Evolutionary conservation across 108 stramenopile genomes (phyloP).

Genomic region (Schizochytrium sp.): DNA sequence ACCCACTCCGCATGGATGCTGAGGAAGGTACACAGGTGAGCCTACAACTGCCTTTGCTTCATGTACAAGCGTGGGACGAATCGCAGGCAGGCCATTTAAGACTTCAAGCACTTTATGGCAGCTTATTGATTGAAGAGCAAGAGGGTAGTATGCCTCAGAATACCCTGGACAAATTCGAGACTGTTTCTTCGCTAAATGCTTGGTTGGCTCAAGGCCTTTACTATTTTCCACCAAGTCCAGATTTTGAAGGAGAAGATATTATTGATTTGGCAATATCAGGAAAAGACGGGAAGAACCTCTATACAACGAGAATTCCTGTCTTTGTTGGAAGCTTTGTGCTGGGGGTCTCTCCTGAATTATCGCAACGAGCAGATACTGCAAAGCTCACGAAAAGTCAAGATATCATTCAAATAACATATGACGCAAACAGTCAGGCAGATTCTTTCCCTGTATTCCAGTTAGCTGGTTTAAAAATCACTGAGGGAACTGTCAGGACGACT

Average conservation of each 20-base stretch:
- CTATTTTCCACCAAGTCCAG: not conserved
- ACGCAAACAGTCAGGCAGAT: not conserved
- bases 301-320: not conserved
- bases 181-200: not conserved
- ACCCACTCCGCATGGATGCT: not conserved
- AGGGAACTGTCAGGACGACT: not conserved
- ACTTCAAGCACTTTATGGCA: not conserved
- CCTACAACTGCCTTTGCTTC: not conserved
- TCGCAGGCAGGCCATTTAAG: not conserved
- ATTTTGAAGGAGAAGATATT: not conserved
- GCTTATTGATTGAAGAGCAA: not conserved
- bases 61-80: not conserved
- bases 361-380: not conserved
- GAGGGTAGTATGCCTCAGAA: not conserved
- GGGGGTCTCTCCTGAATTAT: not conserved
- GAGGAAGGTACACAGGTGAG: not conserved
- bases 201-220: not conserved
- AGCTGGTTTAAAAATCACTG: not conserved
- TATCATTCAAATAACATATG: not conserved
- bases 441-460: not conserved
- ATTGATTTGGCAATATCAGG: not conserved
- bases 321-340: not conserved
- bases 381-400: not conserved
- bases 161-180: not conserved
- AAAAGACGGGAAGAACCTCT: not conserved